Evolutionary conservation across 2,329 filamentous ascomycete species (phyloP).

Genomic region (Fusarium anguioides): DNA sequence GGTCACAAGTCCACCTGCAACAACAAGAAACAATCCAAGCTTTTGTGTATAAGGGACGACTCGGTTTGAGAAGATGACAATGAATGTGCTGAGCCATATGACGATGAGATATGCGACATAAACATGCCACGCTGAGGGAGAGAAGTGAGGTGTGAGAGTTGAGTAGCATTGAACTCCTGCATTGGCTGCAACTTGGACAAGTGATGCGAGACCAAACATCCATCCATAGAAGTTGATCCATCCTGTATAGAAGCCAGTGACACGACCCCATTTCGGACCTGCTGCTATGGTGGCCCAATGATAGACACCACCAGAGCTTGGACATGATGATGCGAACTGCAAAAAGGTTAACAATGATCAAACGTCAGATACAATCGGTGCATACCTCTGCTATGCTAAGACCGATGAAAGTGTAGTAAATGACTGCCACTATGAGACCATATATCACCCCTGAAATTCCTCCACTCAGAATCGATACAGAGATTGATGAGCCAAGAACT

Average conservation of each 20-base stretch:
- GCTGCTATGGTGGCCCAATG: slow-evolving; percentile 44
- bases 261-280: slow-evolving; percentile 39
- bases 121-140: slow-evolving; percentile 38
- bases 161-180: slow-evolving; percentile 41
- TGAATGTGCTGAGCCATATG: slow-evolving; percentile 34
- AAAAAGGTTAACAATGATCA: neutral
- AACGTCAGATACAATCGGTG: no score
- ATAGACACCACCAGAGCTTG: slow-evolving; percentile 41
- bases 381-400: slow-evolving; percentile 40
- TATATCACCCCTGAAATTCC: slow-evolving; percentile 42
- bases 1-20: slow-evolving; percentile 39
- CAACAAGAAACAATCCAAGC: slow-evolving; percentile 37
- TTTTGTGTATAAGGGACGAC: slow-evolving; percentile 42
- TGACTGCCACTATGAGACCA: slow-evolving; percentile 36
- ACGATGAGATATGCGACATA: slow-evolving; percentile 41
- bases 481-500: slow-evolving; percentile 41
- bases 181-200: slow-evolving; percentile 43
- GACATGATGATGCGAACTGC: slow-evolving; percentile 41
- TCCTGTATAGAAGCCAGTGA: slow-evolving; percentile 40
- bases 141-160: slow-evolving; percentile 26
- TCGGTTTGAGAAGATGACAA: slow-evolving; percentile 41
- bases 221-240: slow-evolving; percentile 47
- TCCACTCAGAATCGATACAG: slow-evolving; percentile 38
- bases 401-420: slow-evolving; percentile 43
- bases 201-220: slow-evolving; percentile 44